Percentiles rank a stretch among this genome's conserved stretches.
These are phyloP conservation scores for Ophiostoma triangulosporum DNA, from an alignment of 2,329 filamentous ascomycete species.

Conservation along the genomic window DNA sequence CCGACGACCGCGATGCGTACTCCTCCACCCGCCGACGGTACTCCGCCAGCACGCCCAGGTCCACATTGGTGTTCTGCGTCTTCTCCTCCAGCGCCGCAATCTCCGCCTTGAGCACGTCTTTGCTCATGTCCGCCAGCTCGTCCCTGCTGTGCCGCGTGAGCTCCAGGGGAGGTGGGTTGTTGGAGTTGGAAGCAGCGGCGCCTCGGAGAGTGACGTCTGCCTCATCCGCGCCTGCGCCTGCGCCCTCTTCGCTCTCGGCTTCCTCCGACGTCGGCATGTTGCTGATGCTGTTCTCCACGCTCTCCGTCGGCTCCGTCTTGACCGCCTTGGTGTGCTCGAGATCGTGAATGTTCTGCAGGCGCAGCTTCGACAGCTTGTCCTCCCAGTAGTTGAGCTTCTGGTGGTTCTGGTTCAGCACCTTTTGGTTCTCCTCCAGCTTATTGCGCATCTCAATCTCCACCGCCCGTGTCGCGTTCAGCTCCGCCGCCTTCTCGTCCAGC, in stretches of 20 bases:
- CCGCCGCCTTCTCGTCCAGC: constrained; percentile 70
- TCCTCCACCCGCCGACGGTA: constrained; percentile 28
- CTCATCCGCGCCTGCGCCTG: constrained; percentile 12
- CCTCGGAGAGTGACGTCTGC: constrained; percentile 22
- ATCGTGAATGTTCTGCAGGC: constrained; percentile 67
- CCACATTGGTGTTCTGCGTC: constrained; percentile 68
- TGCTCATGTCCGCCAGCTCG: constrained; percentile 53
- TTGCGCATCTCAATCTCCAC: constrained; percentile 97
- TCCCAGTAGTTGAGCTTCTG: constrained; percentile 76
- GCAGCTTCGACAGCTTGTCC: constrained; percentile 75
- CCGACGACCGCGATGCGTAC: constrained; percentile 44
- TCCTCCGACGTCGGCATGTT: background rate
- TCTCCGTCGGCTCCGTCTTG: constrained; percentile 10
- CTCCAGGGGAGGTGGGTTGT: constrained; percentile 25
- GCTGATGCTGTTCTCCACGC: constrained; percentile 6
- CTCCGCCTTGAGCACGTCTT: constrained; percentile 45
- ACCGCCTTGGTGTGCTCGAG: constrained; percentile 25
- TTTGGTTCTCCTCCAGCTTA: constrained; percentile 92
- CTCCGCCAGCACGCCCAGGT: constrained; percentile 57
- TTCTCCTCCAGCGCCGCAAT: constrained; percentile 51
- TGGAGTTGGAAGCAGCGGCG: constrained; percentile 11
- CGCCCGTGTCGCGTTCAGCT: constrained; percentile 79
- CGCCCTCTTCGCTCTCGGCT: constrained; percentile 11
- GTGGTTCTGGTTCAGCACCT: constrained; percentile 73
- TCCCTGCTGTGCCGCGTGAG: constrained; percentile 68